phyloP scores from a whole-genome alignment of 192 early-diverging fungal genomes.

The Allomyces macrogynus region DNA sequence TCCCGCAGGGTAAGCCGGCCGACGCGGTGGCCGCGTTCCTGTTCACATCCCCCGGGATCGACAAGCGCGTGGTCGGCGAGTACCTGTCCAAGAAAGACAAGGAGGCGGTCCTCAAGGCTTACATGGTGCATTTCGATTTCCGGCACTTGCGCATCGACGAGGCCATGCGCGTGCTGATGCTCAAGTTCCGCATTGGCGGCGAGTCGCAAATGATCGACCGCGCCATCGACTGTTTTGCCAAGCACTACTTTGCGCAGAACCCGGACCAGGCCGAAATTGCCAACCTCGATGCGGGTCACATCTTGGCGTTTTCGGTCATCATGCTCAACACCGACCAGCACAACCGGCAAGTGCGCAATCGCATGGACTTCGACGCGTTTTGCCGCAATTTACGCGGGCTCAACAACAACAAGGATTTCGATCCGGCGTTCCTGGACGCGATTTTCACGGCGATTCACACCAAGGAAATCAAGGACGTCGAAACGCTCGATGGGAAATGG shows the following conservation, averaged over 20 bases:
- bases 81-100: conserved; percentile 72
- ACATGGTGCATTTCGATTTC: conserved; percentile 75
- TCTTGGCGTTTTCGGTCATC: conserved; percentile 82
- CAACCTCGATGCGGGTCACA: conserved; percentile 58
- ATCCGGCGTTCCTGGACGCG: conserved; percentile 44
- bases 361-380: conserved; percentile 85
- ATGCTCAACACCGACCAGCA: conserved; percentile 99
- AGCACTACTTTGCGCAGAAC: conserved; percentile 46
- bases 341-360: conserved; percentile 67
- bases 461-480: not conserved
- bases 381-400: conserved; percentile 67
- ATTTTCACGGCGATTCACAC: not conserved
- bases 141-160: conserved; percentile 73
- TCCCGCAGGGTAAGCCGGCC: conserved; percentile 21
- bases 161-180: conserved; percentile 74
- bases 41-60: conserved; percentile 57
- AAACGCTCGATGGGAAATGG: not conserved
- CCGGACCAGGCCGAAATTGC: conserved; percentile 38
- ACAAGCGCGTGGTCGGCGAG: conserved; percentile 72
- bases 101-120: conserved; percentile 61
- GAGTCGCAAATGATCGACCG: conserved; percentile 97
- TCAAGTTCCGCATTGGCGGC: conserved; percentile 85
- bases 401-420: conserved; percentile 70
- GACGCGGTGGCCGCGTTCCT: conserved; percentile 52
- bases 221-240: conserved; percentile 78